Base-by-base conservation (phyloP, 2,329 filamentous ascomycete species). In the Calonectria ilicicola region DNA sequence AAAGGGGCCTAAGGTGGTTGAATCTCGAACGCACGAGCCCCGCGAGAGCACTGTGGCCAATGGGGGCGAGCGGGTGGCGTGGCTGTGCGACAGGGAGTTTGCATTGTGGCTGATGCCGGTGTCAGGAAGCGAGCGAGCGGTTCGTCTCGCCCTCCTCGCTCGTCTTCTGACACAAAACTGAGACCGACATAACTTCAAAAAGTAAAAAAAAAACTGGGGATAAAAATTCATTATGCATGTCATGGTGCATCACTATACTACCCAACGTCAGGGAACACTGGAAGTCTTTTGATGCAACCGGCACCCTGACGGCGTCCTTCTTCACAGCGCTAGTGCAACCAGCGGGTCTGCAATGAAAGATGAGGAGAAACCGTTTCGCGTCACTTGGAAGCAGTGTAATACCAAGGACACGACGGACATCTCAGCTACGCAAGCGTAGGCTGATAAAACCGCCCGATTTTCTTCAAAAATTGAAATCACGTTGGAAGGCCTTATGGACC, bases 331-430 rank as follows among this genome's bases (percentile, higher is more conserved):
- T 69, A 73, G 75, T 53, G 63, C 35, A 70, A 74, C 77, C 76
- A 72, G 70, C 76, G 69, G 53, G 67, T 75, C 46, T 66, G 69
- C 68, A 79, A 79, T 78, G 77, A 79, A 79, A 70, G 75, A 47
- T 15, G 27, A 27, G 29, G 5, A 19, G 23, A 53, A 14, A 23
- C 17, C 27, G 42, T 35, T 74, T 44, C 47, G 77, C 77, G 62
- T 79, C 77, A 14, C 77, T 75, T 75, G 77, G 76, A 78, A 62
- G 47, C 72, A 78, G 77, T 79, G 77, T 74, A 58, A 79, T 79
- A 78, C 77, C 77, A 79, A 76, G 76, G 71, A 79, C 78, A 79
- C 78, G 29, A 32, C 65, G 69, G 46, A 66, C 68, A 56, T 51
- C 27, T 38, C 42, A 40, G n/a, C 69, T 53, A 74, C 74, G 74